Evolutionary conservation across 176 grass and related monocot genomes (phyloP).

Genomic region (Oropetium thomaeum): DNA sequence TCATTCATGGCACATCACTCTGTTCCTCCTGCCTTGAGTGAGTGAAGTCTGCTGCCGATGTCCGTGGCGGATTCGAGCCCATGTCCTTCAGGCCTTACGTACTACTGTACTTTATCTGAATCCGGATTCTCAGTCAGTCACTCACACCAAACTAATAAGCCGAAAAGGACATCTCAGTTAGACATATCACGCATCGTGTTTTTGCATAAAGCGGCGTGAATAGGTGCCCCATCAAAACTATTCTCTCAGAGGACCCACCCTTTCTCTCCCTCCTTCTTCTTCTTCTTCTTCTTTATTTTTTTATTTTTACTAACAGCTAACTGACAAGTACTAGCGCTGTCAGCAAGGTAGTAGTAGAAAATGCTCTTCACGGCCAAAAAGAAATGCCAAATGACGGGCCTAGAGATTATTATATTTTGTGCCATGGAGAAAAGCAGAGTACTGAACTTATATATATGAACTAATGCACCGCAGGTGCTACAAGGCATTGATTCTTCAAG

Average conservation of each 20-base stretch:
- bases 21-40: not conserved
- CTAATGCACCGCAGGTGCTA: constrained; percentile 33
- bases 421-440: constrained; percentile 4
- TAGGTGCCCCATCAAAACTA: constrained; percentile 36
- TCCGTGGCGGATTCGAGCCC: constrained; percentile 24
- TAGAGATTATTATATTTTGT: not conserved
- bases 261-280: no score
- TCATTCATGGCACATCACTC: not conserved
- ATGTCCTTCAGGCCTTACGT: not conserved
- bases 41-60: constrained; percentile 14
- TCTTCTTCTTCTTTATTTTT: no score
- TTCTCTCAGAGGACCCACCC: not conserved
- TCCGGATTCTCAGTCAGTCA: constrained; percentile 20
- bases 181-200: constrained; percentile 34
- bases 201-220: constrained; percentile 36
- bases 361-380: not conserved
- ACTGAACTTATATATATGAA: constrained; percentile 27
- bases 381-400: not conserved
- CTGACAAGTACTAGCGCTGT: constrained; percentile 3
- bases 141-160: constrained; percentile 29
- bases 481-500: constrained; percentile 17
- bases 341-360: constrained; percentile 14
- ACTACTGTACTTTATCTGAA: constrained; percentile 55
- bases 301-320: constrained; percentile 19
- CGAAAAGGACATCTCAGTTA: constrained; percentile 35